Conservation (phyloP, 257 asterid genomes). For the Plantago major region DNA sequence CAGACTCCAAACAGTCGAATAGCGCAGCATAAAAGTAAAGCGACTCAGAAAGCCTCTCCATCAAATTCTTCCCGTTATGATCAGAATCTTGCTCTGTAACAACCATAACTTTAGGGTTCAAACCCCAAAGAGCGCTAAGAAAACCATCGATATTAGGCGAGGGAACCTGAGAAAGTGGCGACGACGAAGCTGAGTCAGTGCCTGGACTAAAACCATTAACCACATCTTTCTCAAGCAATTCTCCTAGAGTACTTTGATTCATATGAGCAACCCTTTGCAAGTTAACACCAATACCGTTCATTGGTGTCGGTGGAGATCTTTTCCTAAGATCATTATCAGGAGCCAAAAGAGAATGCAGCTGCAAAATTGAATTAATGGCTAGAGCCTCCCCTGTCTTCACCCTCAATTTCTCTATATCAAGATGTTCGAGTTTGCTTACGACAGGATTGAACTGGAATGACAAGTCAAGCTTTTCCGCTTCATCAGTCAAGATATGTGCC, state of each 20-base stretch:
- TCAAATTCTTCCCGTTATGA: slow-evolving; percentile 42
- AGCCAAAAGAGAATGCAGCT: slow-evolving; percentile 55
- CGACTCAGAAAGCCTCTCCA: slow-evolving; percentile 60
- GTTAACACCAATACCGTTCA: slow-evolving; percentile 24
- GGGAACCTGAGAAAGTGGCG: slow-evolving; percentile 23
- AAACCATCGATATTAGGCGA: slow-evolving; percentile 38
- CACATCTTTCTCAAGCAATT: slow-evolving; percentile 52
- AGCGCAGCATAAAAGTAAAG: slow-evolving; percentile 59
- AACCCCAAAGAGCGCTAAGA: slow-evolving; percentile 39
- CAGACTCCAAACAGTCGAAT: slow-evolving; percentile 72
- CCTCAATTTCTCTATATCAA: slow-evolving; percentile 44
- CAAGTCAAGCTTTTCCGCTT: slow-evolving; percentile 61
- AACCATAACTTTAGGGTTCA: slow-evolving; percentile 64
- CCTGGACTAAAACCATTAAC: slow-evolving; percentile 27
- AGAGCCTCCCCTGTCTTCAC: slow-evolving; percentile 77
- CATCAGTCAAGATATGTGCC: slow-evolving; percentile 44
- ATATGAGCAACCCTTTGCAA: slow-evolving; percentile 26
- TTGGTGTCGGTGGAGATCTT: slow-evolving; percentile 26
- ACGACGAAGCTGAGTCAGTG: slow-evolving; percentile 40
- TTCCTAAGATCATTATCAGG: slow-evolving; percentile 35
- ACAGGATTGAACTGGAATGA: slow-evolving; percentile 64
- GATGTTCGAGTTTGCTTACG: slow-evolving; percentile 46
- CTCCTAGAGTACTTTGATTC: slow-evolving; percentile 39
- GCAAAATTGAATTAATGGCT: slow-evolving; percentile 52
- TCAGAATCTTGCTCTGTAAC: slow-evolving; percentile 72